Evolutionary conservation across 176 grass and related monocot genomes (phyloP), one percentile per base, ranked within the genome.

Genomic region (Poa pratensis): DNA sequence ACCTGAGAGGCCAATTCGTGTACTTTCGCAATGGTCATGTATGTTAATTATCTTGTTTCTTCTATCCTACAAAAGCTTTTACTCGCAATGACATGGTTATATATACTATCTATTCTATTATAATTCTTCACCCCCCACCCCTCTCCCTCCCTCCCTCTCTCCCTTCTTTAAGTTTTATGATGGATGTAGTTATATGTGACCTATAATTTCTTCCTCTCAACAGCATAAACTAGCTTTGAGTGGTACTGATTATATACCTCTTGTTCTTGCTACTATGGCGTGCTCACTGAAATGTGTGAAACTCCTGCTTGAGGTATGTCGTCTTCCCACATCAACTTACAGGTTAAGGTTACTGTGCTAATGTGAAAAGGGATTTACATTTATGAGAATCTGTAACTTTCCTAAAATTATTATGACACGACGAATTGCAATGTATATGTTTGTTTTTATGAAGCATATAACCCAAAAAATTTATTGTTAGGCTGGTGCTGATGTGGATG

Each of bases 401-500:
- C 70, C 42, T 73, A 49, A 50, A 51, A 18, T 51, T 43, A 26
- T 50, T 74, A 50, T 51, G 43, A 18, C 71, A 74, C 49, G 22
- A 74, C 15, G 23, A 74, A 74, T 74, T 74, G 45, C 43, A 74
- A 18, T 28, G 24, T 51, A 48, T 74, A 51, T 51, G 71, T 74
- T 49, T 50, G 43, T 51, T 50, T 10, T 27, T 50, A 3, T 49
- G 71, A 74, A 74, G 71, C 23, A 73, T 73, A 73, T 73, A 73
- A 50, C 70, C 22, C 43, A 35, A 67, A 22, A 3, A 15, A 15
- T 61, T 77, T 57, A 20, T 77, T 76, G 34, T 57, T 78, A 83
- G 86, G 80, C 79, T 83, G 86, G 80, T 59, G 86, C 80, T 61
- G 86, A 83, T 83, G 62, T 88, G 50, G 64, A 37, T 45, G 80